Conservation (phyloP, 2,329 filamentous ascomycete genomes). For the Penicillium brevicompactum region DNA sequence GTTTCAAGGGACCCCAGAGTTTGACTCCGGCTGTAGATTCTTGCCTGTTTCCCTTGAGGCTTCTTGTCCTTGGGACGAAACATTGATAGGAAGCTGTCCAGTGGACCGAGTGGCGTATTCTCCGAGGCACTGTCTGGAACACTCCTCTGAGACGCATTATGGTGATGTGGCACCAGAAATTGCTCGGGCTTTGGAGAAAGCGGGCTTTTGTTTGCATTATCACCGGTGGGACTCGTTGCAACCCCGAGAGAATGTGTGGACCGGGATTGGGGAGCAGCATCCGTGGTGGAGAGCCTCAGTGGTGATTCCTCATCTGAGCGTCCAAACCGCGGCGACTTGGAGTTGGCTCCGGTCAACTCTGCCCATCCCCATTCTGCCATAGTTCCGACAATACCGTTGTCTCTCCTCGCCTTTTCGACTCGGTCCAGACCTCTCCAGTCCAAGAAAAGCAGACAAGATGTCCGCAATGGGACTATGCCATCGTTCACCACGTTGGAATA, state of each 20-base stretch:
- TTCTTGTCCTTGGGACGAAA: slow-evolving; percentile 66
- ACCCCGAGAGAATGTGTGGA: slow-evolving; percentile 11
- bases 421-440: slow-evolving; percentile 94
- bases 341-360: slow-evolving; percentile 74
- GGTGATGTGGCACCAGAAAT: slow-evolving; percentile 18
- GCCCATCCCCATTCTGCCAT: slow-evolving; percentile 94
- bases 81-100: slow-evolving; percentile 70
- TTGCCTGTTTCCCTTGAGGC: slow-evolving; percentile 49
- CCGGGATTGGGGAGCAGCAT: not conserved
- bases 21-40: slow-evolving; percentile 77
- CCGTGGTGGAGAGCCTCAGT: slow-evolving; percentile 18
- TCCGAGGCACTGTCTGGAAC: slow-evolving; percentile 17
- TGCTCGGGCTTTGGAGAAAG: slow-evolving; percentile 21
- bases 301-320: slow-evolving; percentile 28
- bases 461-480: slow-evolving; percentile 91
- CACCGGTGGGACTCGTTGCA: slow-evolving; percentile 11
- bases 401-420: slow-evolving; percentile 90
- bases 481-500: slow-evolving; percentile 99
- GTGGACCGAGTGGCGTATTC: slow-evolving; percentile 50
- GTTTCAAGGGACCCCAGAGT: slow-evolving; percentile 55
- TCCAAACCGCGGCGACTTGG: slow-evolving; percentile 55
- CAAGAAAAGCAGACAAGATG: slow-evolving; percentile 92
- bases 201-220: slow-evolving; percentile 6
- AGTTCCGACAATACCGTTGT: slow-evolving; percentile 89
- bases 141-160: slow-evolving; percentile 13